Evolutionary conservation across 805 yeast species (phyloP), one percentile per base, ranked within the genome.

Genomic region (Starmerella apis): DNA sequence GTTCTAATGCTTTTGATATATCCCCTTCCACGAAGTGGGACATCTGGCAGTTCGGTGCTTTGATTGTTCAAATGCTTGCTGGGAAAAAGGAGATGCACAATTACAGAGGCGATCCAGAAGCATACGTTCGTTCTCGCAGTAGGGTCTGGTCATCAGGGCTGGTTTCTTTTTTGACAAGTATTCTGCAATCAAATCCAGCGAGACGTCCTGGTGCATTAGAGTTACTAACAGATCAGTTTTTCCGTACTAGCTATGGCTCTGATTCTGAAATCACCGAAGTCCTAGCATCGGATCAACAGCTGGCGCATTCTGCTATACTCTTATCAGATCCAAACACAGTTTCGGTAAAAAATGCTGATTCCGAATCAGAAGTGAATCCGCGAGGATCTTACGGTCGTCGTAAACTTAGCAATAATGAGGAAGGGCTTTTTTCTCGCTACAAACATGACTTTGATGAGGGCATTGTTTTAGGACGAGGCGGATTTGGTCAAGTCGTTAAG

Each of bases 401-500:
- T 6, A 33, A 51, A 14, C 46, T 49, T 41, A 54, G 56, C 35
- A 51, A 45, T 14, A 45, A 45, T 11, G 55, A 54, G 14, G 51
- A 47, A 18, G n/a, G 19, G 10, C 28, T 35, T 1, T 66, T 71
- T 50, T 86, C 95, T 0, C 72, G 98, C 55, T 92, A 90, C 63
- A 83, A 80, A 3, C 78, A 88, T 54, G 99, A 92, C 63, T 92
- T 94, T 65, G 98, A 92, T 65, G 98, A 92, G 63, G 83, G 86
- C 39, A 92, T 90, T 0, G 78, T 81, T 19, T 68, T 92, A 8
- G 99, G 99, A 2, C 79, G 80, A 58, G 99, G 99, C 35, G 99
- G 94, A 0, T 92, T 83, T 67, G 99, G 99, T 5, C 96, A 92
- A 65, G 99, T 92, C 8, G 96, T 92, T n/a, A 88, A 90, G 61